Percentiles rank a stretch among this genome's conserved stretches.
phyloP scores from a whole-genome alignment of 208 protist genomes.

The Leishmania amazonensis region DNA sequence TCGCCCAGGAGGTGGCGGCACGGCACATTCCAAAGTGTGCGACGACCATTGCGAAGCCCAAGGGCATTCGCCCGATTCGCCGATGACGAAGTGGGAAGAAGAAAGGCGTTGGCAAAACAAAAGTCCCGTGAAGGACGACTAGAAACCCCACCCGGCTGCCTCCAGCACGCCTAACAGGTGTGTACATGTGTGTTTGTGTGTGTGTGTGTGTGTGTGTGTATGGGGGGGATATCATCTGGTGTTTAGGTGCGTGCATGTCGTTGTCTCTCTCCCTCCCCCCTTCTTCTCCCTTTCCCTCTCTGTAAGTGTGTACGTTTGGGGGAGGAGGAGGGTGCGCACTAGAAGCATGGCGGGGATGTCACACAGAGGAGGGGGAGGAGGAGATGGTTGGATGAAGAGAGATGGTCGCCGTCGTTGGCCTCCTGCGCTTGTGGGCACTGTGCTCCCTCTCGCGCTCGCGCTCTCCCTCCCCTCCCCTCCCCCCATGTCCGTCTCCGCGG shows the following conservation, averaged over 20 bases:
- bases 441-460: too few relatives aligned
- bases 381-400: too few relatives aligned
- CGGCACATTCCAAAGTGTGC: slow-evolving; percentile 92
- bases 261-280: background rate
- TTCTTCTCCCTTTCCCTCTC: background rate
- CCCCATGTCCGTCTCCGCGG: too few relatives aligned
- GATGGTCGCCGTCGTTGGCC: too few relatives aligned
- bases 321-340: too few relatives aligned
- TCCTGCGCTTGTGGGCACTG: too few relatives aligned
- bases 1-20: slow-evolving; percentile 74
- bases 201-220: background rate
- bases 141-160: background rate
- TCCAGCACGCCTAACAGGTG: background rate
- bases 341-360: too few relatives aligned
- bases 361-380: too few relatives aligned
- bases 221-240: background rate
- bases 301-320: background rate
- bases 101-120: background rate
- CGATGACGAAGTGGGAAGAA: slow-evolving; percentile 20
- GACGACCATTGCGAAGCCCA: slow-evolving; percentile 88
- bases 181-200: background rate
- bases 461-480: too few relatives aligned
- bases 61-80: slow-evolving; percentile 69
- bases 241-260: background rate
- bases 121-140: background rate